Evolutionary conservation across 495 filamentous ascomycete genomes (phyloP).

Genomic region (Friedmanniomyces endolithicus): DNA sequence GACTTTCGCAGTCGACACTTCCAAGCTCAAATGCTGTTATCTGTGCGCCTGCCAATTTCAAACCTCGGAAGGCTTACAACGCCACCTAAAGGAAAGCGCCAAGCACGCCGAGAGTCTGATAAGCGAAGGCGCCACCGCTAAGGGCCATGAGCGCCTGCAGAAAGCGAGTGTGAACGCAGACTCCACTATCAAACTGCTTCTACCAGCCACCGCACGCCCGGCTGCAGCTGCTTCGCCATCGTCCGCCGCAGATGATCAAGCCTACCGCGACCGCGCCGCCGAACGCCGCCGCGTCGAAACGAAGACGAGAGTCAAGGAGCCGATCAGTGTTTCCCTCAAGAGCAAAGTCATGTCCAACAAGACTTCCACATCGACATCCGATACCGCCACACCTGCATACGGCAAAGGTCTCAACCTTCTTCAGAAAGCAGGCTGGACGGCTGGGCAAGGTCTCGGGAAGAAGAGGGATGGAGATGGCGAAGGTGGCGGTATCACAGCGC

Average conservation of each 20-base stretch:
- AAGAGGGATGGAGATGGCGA: slow-evolving; percentile 34
- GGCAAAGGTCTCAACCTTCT: slow-evolving; percentile 68
- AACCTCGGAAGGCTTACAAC: slow-evolving; percentile 51
- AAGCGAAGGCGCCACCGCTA: slow-evolving; percentile 38
- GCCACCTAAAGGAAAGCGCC: slow-evolving; percentile 64
- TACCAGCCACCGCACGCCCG: slow-evolving; percentile 29
- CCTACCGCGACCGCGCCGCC: slow-evolving; percentile 71
- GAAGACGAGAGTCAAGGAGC: not conserved
- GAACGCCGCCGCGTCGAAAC: slow-evolving; percentile 52
- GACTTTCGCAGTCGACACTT: slow-evolving; percentile 11
- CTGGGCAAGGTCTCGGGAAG: slow-evolving; percentile 68
- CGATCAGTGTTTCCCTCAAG: slow-evolving; percentile 5
- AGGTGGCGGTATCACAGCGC: slow-evolving; percentile 62
- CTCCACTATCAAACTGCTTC: slow-evolving; percentile 2
- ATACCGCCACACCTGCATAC: slow-evolving; percentile 1
- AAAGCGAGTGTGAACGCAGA: not conserved
- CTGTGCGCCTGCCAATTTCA: slow-evolving; percentile 69
- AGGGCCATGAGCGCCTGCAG: slow-evolving; percentile 50
- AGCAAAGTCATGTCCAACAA: not conserved
- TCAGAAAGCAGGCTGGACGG: slow-evolving; percentile 83
- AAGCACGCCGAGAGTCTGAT: slow-evolving; percentile 61
- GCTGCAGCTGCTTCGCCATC: not conserved
- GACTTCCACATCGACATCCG: not conserved
- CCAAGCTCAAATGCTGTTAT: slow-evolving; percentile 59
- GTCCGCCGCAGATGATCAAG: not conserved